These are phyloP conservation scores for Paecilomyces sp. DNA, from an alignment of 2,329 filamentous ascomycete genomes.

Conservation along the genomic window DNA sequence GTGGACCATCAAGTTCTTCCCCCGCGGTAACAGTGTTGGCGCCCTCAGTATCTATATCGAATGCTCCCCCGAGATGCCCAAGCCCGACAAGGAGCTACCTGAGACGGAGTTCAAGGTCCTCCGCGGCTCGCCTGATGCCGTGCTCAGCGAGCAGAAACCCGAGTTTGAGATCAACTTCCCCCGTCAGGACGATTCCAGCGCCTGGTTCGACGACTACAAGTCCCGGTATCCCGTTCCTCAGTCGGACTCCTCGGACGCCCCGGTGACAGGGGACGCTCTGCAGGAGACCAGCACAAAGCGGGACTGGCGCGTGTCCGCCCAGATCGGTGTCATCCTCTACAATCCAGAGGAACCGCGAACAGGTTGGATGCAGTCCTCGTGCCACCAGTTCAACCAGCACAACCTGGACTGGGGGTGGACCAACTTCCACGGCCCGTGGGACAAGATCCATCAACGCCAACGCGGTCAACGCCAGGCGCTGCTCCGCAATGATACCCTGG, in stretches of 20 bases:
- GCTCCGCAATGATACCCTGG: constrained; percentile 53
- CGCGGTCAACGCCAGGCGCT: constrained; percentile 52
- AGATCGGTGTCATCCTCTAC: constrained; percentile 56
- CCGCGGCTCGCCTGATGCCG: constrained; percentile 28
- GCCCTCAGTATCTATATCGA: constrained; percentile 56
- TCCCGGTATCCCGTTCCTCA: constrained; percentile 15
- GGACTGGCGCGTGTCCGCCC: constrained; percentile 48
- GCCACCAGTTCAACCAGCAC: constrained; percentile 52
- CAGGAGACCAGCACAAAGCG: constrained; percentile 4
- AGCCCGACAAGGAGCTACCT: constrained; percentile 26
- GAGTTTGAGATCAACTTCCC: constrained; percentile 24
- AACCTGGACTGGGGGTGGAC: constrained; percentile 59
- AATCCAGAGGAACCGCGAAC: constrained; percentile 57
- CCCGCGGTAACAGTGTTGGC: constrained; percentile 52
- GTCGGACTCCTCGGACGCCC: background rate
- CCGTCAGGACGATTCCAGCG: constrained; percentile 17
- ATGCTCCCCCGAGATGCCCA: constrained; percentile 46
- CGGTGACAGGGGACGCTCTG: background rate
- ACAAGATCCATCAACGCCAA: constrained; percentile 51
- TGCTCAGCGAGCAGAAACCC: constrained; percentile 22
- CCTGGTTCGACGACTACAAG: constrained; percentile 26
- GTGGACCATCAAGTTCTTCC: constrained; percentile 61
- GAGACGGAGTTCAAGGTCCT: constrained; percentile 35
- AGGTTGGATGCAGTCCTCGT: constrained; percentile 48
- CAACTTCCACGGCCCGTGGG: constrained; percentile 53